These are phyloP conservation scores for Favolaschia claudopus DNA, from an alignment of 768 basidiomycete genomes.

Conservation along the genomic window DNA sequence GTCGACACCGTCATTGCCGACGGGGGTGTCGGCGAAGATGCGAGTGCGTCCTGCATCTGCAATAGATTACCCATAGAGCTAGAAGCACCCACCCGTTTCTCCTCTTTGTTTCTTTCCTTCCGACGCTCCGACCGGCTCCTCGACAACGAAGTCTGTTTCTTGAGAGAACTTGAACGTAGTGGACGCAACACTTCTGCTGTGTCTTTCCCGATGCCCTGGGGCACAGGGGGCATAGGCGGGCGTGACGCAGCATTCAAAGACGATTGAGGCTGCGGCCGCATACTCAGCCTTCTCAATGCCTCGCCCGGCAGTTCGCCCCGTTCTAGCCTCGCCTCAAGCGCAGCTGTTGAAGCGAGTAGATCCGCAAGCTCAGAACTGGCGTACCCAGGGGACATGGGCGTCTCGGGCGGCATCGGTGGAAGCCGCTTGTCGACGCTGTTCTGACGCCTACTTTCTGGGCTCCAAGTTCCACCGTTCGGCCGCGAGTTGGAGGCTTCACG, in stretches of 20 bases:
- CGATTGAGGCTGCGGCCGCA: constrained; percentile 1
- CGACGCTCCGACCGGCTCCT: constrained; percentile 26
- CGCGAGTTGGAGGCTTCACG: too few species aligned
- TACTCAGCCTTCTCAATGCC: constrained; percentile 23
- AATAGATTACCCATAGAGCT: constrained; percentile 23
- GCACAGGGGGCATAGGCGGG: background rate
- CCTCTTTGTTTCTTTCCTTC: background rate
- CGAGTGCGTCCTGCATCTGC: background rate
- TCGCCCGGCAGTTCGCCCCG: constrained; percentile 56
- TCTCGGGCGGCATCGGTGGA: constrained; percentile 40
- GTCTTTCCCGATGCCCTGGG: background rate
- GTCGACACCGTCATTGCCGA: too few species aligned
- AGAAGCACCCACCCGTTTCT: background rate
- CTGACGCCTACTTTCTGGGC: background rate
- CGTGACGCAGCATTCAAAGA: background rate
- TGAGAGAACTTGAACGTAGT: background rate
- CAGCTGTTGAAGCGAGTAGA: constrained; percentile 64
- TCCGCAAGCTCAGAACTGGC: constrained; percentile 55
- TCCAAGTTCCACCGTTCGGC: too few species aligned
- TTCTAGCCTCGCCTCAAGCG: constrained; percentile 61
- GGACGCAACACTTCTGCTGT: too few species aligned
- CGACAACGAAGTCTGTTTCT: constrained; percentile 12
- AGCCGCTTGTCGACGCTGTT: constrained; percentile 34
- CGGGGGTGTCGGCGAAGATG: background rate
- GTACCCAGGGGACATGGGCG: constrained; percentile 53